Conservation (phyloP, 768 basidiomycete genomes). For the Kwoniella heveanensis region DNA sequence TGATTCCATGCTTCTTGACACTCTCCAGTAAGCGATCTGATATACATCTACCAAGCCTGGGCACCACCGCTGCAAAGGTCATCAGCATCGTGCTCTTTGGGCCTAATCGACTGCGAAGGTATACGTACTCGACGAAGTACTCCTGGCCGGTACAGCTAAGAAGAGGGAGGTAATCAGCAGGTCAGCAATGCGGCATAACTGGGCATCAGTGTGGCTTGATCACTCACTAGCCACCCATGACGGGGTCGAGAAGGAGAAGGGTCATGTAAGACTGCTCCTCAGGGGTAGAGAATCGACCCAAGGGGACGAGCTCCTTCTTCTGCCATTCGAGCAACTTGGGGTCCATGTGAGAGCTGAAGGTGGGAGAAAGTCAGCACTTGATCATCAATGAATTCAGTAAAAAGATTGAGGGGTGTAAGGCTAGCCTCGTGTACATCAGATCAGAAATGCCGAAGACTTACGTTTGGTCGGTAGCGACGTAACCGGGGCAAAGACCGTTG, state of each 20-base stretch:
- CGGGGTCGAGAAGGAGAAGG: constrained; percentile 59
- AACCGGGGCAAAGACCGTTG: constrained; percentile 68
- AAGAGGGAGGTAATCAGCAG: not conserved
- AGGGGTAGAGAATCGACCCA: constrained; percentile 66
- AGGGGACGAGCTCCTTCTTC: constrained; percentile 60
- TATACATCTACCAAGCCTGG: constrained; percentile 17
- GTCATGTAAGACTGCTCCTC: constrained; percentile 65
- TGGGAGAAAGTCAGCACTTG: not conserved
- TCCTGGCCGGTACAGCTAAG: constrained; percentile 17
- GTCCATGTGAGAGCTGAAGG: constrained; percentile 58
- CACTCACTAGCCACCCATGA: constrained; percentile 29
- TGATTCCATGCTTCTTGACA: not conserved
- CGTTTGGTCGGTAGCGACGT: constrained; percentile 68
- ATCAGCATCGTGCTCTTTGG: not conserved
- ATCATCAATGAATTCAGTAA: too few relatives aligned
- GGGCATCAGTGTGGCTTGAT: not conserved
- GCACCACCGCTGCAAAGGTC: constrained; percentile 9
- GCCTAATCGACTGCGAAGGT: not conserved
- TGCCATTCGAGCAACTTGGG: constrained; percentile 62
- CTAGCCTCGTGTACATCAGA: too few relatives aligned
- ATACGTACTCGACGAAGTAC: constrained; percentile 16
- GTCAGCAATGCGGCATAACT: not conserved
- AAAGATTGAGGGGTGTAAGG: too few relatives aligned
- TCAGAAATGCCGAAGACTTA: constrained; percentile 3
- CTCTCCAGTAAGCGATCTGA: not conserved